Percentiles rank a stretch among this genome's conserved stretches.
These are phyloP conservation scores for Iris macrosiphon DNA, from an alignment of 106 monocot genomes.

Conservation along the genomic window DNA sequence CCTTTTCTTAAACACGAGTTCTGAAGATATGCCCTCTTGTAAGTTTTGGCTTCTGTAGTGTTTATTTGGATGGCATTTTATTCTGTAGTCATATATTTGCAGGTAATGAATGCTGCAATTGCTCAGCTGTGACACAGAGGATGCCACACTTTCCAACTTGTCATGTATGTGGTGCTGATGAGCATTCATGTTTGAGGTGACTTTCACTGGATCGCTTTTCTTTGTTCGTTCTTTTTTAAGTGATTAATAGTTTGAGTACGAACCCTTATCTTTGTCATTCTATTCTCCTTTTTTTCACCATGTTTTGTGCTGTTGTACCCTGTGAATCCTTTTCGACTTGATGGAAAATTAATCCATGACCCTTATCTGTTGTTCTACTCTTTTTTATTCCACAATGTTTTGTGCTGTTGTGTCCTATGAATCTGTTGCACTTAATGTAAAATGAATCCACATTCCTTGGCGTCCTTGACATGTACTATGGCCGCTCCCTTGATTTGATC, in stretches of 20 bases:
- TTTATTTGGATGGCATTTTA: not conserved
- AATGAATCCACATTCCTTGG: too few species aligned
- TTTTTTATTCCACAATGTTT: too few species aligned
- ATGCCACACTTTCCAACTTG: slow-evolving; percentile 14
- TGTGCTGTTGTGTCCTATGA: too few species aligned
- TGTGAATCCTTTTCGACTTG: not conserved
- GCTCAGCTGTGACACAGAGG: slow-evolving; percentile 18
- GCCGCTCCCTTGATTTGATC: too few species aligned
- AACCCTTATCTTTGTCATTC: not conserved
- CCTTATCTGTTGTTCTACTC: too few species aligned
- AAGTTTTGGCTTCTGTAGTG: slow-evolving; percentile 3
- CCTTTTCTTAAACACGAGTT: not conserved
- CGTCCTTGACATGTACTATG: too few species aligned
- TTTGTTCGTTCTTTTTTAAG: not conserved
- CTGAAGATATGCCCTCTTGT: not conserved
- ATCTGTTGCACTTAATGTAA: too few species aligned
- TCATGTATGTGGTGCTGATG: slow-evolving; percentile 23
- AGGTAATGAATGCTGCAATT: slow-evolving; percentile 34
- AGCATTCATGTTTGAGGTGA: slow-evolving; percentile 46
- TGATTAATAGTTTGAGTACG: not conserved
- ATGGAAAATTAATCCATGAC: not conserved
- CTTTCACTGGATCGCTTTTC: not conserved
- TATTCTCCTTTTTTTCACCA: not conserved
- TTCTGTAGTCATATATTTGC: slow-evolving; percentile 10
- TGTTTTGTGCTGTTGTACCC: not conserved